Percentiles rank a stretch among this genome's conserved stretches.
These are phyloP conservation scores for Pisolithus marmoratus DNA, from an alignment of 768 basidiomycete species.

Conservation along the genomic window DNA sequence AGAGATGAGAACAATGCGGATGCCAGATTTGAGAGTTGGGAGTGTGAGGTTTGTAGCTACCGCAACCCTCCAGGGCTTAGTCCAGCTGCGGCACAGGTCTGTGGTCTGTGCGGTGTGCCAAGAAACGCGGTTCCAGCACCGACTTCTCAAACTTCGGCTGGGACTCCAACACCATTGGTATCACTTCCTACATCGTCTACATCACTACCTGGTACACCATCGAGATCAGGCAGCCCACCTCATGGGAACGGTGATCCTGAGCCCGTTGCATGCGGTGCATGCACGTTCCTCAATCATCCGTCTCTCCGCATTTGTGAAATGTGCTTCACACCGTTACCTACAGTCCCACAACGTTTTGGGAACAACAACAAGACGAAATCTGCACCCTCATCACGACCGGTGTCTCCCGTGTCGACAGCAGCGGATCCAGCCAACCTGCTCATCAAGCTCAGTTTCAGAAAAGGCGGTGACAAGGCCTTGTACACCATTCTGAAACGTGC, in stretches of 20 bases:
- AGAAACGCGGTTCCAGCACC: slow-evolving; percentile 33
- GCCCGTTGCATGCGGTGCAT: slow-evolving; percentile 69
- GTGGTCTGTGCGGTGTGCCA: slow-evolving; percentile 79
- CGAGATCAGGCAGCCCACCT: slow-evolving; percentile 16
- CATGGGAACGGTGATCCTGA: slow-evolving; percentile 16
- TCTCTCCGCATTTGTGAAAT: slow-evolving; percentile 77
- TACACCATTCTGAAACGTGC: slow-evolving; percentile 73
- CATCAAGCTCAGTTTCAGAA: slow-evolving; percentile 85
- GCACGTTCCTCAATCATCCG: slow-evolving; percentile 89
- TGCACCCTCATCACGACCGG: slow-evolving; percentile 60
- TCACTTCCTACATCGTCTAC: slow-evolving; percentile 36
- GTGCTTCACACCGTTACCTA: slow-evolving; percentile 66
- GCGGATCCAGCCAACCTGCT: slow-evolving; percentile 35
- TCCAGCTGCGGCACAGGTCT: slow-evolving; percentile 62
- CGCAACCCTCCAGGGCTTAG: slow-evolving; percentile 74
- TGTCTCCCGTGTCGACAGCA: slow-evolving; percentile 37
- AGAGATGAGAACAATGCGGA: slow-evolving; percentile 25
- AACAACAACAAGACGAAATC: slow-evolving; percentile 39
- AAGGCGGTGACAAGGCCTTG: slow-evolving; percentile 81
- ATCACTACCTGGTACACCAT: slow-evolving; percentile 20
- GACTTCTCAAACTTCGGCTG: slow-evolving; percentile 15
- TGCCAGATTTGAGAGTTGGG: slow-evolving; percentile 57
- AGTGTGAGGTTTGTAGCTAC: slow-evolving; percentile 85
- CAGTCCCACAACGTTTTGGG: slow-evolving; percentile 9
- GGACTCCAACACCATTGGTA: slow-evolving; percentile 31